Evolutionary conservation across 169 alveolate species (phyloP).

Genomic region (Amoebophrya sp.): DNA sequence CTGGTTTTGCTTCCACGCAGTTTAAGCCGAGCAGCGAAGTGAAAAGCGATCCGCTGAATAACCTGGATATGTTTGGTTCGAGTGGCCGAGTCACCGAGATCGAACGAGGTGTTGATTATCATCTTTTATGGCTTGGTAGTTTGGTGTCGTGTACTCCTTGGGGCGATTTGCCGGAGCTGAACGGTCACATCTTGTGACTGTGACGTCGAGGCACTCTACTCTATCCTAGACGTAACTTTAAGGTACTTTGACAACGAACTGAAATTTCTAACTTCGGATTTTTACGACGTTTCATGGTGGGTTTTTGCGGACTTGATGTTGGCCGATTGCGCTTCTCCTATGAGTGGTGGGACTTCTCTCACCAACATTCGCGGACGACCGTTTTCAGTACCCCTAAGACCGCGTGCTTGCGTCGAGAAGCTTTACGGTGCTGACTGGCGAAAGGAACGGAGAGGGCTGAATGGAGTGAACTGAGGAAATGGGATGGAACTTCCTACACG

Average conservation of each 20-base stretch:
- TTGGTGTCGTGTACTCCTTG: too few species aligned
- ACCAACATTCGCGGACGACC: background rate
- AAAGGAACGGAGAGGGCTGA: background rate
- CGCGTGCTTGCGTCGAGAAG: background rate
- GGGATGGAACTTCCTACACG: too few species aligned
- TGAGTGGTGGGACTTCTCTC: background rate
- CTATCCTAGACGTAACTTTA: too few species aligned
- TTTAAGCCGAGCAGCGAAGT: constrained; percentile 15
- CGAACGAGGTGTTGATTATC: background rate
- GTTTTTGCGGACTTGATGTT: background rate
- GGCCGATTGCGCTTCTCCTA: background rate
- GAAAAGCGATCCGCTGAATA: background rate
- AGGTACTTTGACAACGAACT: too few species aligned
- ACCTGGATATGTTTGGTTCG: background rate
- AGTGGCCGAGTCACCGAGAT: background rate
- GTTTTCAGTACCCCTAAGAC: background rate
- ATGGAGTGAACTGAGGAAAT: background rate
- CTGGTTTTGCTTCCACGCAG: background rate
- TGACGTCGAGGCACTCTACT: too few species aligned
- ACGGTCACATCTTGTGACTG: too few species aligned
- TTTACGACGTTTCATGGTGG: background rate
- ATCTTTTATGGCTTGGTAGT: too few species aligned
- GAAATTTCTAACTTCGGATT: too few species aligned
- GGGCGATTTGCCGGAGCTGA: too few species aligned
- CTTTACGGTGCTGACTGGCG: background rate